A percentile compares a stretch with the other conserved stretches of the same genome.
Conservation (phyloP, 257 asterid species). For the Solanum phureja region DNA sequence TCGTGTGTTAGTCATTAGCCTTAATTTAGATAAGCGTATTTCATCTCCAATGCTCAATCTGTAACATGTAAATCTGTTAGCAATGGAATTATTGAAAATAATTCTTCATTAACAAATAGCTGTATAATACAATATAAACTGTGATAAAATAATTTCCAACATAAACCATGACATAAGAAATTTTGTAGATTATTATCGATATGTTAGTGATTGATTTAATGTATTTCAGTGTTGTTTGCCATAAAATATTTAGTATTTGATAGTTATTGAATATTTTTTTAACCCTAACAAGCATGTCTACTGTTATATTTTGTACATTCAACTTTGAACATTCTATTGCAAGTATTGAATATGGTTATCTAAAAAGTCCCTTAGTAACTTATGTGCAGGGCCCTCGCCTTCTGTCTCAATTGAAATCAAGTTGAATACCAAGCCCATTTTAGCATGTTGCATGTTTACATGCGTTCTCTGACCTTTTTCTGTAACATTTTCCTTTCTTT, state of each 20-base stretch:
- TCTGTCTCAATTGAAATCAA: background rate
- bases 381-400: background rate
- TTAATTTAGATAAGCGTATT: background rate
- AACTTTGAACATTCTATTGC: background rate
- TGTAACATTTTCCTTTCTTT: background rate
- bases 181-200: background rate
- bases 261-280: background rate
- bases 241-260: background rate
- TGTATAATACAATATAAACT: background rate
- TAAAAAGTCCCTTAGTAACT: background rate
- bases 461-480: background rate
- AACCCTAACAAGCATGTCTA: background rate
- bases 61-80: background rate
- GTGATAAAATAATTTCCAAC: background rate
- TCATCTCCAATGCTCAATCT: background rate
- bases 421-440: background rate
- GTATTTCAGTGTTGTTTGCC: background rate
- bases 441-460: background rate
- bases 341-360: background rate
- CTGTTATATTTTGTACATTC: background rate
- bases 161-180: background rate
- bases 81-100: background rate
- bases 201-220: background rate
- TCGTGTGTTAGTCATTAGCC: background rate
- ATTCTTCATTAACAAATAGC: background rate